Evolutionary conservation across 257 asterid species (phyloP).

Genomic region (Jacaranda copaia): DNA sequence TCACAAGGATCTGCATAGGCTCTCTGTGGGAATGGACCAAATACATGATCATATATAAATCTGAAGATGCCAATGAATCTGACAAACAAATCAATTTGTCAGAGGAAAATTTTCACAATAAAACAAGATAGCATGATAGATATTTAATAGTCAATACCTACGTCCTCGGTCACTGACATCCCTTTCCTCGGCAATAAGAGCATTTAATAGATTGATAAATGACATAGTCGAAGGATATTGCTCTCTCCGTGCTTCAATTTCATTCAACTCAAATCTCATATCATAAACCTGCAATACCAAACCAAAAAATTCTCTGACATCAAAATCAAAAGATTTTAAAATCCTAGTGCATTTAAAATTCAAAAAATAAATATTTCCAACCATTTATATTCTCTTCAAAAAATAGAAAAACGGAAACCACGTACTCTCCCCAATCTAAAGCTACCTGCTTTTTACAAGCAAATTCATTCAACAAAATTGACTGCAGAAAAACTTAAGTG

Average conservation of each 20-base stretch:
- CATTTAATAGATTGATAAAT: slow-evolving; percentile 77
- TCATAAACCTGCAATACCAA: slow-evolving; percentile 81
- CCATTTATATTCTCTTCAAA: too few species aligned
- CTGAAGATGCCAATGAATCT: slow-evolving; percentile 97
- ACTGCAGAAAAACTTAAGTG: background rate
- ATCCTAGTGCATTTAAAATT: slow-evolving; percentile 14
- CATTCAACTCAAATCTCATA: slow-evolving; percentile 95
- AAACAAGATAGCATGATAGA: slow-evolving; percentile 10
- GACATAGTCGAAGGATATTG: slow-evolving; percentile 96
- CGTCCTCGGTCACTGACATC: slow-evolving; percentile 87
- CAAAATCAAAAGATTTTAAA: slow-evolving; percentile 10
- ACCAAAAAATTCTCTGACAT: slow-evolving; percentile 8
- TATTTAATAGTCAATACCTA: slow-evolving; percentile 59
- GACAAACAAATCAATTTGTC: slow-evolving; percentile 37
- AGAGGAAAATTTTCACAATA: slow-evolving; percentile 30
- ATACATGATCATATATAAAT: slow-evolving; percentile 90
- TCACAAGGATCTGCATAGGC: slow-evolving; percentile 93
- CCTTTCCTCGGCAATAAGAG: slow-evolving; percentile 87
- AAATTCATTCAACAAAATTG: background rate
- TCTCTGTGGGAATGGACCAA: slow-evolving; percentile 96
- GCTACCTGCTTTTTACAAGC: background rate
- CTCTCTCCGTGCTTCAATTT: slow-evolving; percentile 97
- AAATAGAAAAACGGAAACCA: slow-evolving; percentile 1
- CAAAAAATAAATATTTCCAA: slow-evolving; percentile 4
- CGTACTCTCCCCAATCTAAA: slow-evolving; percentile 18